A percentile compares a stretch with the other conserved stretches of the same genome.
These are phyloP conservation scores for Hypoxylon rubiginosum DNA, from an alignment of 2,329 filamentous ascomycete genomes.

Conservation along the genomic window DNA sequence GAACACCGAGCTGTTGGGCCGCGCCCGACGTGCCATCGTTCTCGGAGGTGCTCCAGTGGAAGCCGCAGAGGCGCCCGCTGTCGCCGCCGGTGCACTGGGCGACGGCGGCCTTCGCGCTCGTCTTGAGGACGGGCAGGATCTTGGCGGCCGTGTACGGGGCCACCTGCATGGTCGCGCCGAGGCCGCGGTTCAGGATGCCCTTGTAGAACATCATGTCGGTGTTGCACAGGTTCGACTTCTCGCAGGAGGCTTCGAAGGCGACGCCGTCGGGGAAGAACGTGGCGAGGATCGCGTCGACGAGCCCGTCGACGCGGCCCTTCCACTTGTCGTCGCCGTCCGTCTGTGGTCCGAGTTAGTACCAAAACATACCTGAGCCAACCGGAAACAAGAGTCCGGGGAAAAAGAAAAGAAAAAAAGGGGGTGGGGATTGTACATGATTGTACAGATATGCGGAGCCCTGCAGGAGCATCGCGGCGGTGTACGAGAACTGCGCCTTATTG, in stretches of 20 bases:
- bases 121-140: constrained; percentile 54
- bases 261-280: constrained; percentile 64
- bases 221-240: constrained; percentile 66
- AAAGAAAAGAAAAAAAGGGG: background rate
- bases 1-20: constrained; percentile 66
- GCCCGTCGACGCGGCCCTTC: constrained; percentile 62
- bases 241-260: constrained; percentile 68
- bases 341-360: constrained; percentile 54
- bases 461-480: constrained; percentile 62
- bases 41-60: constrained; percentile 39
- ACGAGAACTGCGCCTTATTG: constrained; percentile 63
- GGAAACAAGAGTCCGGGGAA: too few relatives aligned
- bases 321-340: constrained; percentile 54
- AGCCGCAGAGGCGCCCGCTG: constrained; percentile 50
- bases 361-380: background rate
- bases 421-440: constrained; percentile 48
- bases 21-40: constrained; percentile 62
- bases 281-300: constrained; percentile 58
- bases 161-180: constrained; percentile 54
- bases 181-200: constrained; percentile 66
- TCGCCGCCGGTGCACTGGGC: constrained; percentile 50
- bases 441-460: constrained; percentile 57
- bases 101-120: constrained; percentile 57
- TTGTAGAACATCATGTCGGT: constrained; percentile 69
- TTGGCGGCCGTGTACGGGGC: constrained; percentile 53